phyloP scores from a whole-genome alignment of 108 stramenopile genomes.

The Seminavis robusta region DNA sequence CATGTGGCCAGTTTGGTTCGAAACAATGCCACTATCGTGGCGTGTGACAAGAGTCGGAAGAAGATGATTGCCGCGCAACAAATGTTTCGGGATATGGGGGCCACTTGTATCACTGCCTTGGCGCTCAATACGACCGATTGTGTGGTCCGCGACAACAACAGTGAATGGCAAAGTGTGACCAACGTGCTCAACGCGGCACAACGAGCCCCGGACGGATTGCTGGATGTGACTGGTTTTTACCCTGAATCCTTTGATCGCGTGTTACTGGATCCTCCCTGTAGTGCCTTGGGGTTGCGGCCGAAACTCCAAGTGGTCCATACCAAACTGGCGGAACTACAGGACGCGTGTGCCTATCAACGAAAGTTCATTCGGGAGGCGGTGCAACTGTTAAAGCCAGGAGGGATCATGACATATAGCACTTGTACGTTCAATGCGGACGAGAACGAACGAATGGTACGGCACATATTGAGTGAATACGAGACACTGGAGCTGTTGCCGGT shows the following conservation, averaged over 20 bases:
- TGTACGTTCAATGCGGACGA: constrained; percentile 63
- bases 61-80: constrained; percentile 54
- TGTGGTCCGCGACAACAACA: constrained; percentile 13
- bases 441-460: constrained; percentile 62
- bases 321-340: constrained; percentile 33
- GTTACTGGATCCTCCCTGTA: constrained; percentile 76
- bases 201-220: constrained; percentile 33
- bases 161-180: constrained; percentile 10
- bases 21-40: constrained; percentile 79
- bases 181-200: constrained; percentile 33
- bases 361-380: constrained; percentile 53
- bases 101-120: constrained; percentile 62
- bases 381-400: constrained; percentile 52
- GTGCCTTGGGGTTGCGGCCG: constrained; percentile 70
- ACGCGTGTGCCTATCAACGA: constrained; percentile 54
- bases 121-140: constrained; percentile 64
- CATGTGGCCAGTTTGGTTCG: constrained; percentile 85
- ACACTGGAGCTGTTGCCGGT: constrained; percentile 61
- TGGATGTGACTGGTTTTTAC: constrained; percentile 45
- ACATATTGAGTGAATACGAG: constrained; percentile 47
- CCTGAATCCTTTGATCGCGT: constrained; percentile 73
- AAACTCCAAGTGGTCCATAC: constrained; percentile 46
- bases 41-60: constrained; percentile 84
- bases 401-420: constrained; percentile 68
- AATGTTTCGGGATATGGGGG: constrained; percentile 47